Evolutionary conservation across 768 basidiomycete genomes (phyloP).

Genomic region (Hericium erinaceus): DNA sequence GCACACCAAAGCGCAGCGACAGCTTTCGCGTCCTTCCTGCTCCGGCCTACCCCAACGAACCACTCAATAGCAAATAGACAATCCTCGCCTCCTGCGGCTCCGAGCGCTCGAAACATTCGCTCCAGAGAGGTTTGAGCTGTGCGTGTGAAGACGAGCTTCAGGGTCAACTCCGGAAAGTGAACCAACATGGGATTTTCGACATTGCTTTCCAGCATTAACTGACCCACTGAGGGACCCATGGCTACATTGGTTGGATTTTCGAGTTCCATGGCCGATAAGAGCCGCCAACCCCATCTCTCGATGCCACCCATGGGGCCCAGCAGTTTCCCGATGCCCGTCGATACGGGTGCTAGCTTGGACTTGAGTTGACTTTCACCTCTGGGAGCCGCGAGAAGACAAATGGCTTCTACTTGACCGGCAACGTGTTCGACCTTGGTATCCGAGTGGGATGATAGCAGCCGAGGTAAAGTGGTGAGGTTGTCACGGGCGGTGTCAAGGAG

Average conservation of each 20-base stretch:
- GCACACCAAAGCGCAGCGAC: conserved; percentile 83
- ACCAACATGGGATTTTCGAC: conserved; percentile 24
- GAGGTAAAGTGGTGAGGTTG: conserved; percentile 61
- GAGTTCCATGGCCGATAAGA: conserved; percentile 79
- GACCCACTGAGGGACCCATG: conserved; percentile 39
- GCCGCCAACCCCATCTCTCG: conserved; percentile 86
- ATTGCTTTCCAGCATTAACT: conserved; percentile 46
- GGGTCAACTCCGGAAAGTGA: conserved; percentile 50
- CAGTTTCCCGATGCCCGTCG: conserved; percentile 46
- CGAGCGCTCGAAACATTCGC: conserved; percentile 66
- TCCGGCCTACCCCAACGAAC: conserved; percentile 50
- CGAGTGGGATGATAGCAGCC: conserved; percentile 56
- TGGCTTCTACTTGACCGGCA: conserved; percentile 58
- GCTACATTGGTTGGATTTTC: conserved; percentile 40
- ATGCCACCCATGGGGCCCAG: conserved; percentile 78
- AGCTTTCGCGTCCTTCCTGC: conserved; percentile 34
- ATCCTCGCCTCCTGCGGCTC: conserved; percentile 55
- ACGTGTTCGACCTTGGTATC: conserved; percentile 69
- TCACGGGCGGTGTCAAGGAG: conserved; percentile 56
- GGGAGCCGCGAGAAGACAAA: conserved; percentile 42
- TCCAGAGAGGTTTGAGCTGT: conserved; percentile 47
- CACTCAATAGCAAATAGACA: conserved; percentile 78
- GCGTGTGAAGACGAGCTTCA: conserved; percentile 46
- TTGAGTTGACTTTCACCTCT: background rate
- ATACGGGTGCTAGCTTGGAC: conserved; percentile 32